A percentile compares a stretch with the other conserved stretches of the same genome.
Evolutionary conservation across 345 rosid genomes (phyloP).

Genomic region (Brassica nigra): DNA sequence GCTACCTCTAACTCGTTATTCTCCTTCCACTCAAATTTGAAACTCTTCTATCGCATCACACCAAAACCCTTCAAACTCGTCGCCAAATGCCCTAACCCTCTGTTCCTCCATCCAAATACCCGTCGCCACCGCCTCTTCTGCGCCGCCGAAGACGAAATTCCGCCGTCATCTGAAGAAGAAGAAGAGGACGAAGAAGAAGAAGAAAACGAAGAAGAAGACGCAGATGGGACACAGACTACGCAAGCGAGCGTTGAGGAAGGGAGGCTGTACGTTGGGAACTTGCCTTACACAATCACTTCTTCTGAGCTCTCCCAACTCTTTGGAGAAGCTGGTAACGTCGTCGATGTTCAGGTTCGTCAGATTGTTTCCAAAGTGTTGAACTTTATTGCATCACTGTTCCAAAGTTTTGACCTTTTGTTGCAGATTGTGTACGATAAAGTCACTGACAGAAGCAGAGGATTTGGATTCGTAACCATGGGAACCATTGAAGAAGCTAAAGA

Average conservation of each 20-base stretch:
- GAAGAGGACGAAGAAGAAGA: not conserved
- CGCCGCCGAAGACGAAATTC: conserved; percentile 40
- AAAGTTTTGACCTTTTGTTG: not conserved
- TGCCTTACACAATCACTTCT: conserved; percentile 74
- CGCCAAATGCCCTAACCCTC: conserved; percentile 38
- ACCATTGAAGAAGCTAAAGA: conserved; percentile 76
- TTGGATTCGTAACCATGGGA: conserved; percentile 84
- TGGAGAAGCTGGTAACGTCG: conserved; percentile 72
- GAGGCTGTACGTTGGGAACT: conserved; percentile 80
- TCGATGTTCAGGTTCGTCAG: conserved; percentile 63
- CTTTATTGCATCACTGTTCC: not conserved
- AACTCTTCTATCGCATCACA: conserved; percentile 34
- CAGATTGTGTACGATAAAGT: conserved; percentile 82
- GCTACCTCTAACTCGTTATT: not conserved
- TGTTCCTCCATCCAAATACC: conserved; percentile 32
- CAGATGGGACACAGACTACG: conserved; percentile 30
- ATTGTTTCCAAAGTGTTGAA: not conserved
- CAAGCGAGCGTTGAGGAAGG: conserved; percentile 52
- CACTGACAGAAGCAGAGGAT: conserved; percentile 96
- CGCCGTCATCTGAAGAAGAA: conserved; percentile 13
- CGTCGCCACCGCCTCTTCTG: conserved; percentile 40
- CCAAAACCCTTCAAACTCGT: conserved; percentile 51
- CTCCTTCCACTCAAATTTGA: conserved; percentile 31
- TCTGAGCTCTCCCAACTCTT: conserved; percentile 64
- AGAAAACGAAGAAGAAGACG: conserved; percentile 26